Base-by-base conservation (phyloP, 768 basidiomycete species). In the Astraeus odoratus region DNA sequence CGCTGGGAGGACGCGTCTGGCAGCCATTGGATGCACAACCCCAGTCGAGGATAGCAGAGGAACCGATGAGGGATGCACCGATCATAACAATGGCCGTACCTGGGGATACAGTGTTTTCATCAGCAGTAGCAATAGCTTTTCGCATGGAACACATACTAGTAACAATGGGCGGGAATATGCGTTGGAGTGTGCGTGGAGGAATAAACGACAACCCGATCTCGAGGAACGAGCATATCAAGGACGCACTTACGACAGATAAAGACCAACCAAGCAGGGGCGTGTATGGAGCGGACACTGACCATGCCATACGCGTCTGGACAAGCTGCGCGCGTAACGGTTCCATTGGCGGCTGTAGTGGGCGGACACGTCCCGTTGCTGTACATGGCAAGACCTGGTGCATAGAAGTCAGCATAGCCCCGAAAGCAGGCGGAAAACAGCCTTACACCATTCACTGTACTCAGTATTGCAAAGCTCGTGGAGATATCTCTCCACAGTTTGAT, bases 301-400 rank as follows among this genome's bases (percentile, higher is more conserved):
- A 75, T 83, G 19, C 88, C 87, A 55, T 84, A 91, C 0, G 86
- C 87, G 44, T 88, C 84, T 0, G 85, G 87, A 60, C 86, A 91
- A 8, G 83, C 57, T 0, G 68, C 72, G 6, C 77, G 72, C 10
- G 74, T 75, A 15, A 77, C 61, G 0, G 72, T 75, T 0, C 88
- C 88, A 51, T 86, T 78, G 1, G 74, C 62, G 9, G 63, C 67
- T 0, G 69, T 73, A 2, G 69, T 73, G 1, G 75, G 76, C 0
- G 84, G 73, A 62, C 89, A 93, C 2, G 83, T 88, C 1, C 88
- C 88, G 46, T 87, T 76, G 1, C 65, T 72, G 63, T 93, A 92
- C 77, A 89, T 80, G 3, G 80, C 73, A 91, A 88, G 33, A 88
- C 80, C 82, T 83, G 48, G 31, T 9, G 25, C 9, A 10, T 33